Conservation (phyloP, 177 flowering plant species). For the Vitis hybrid region DNA sequence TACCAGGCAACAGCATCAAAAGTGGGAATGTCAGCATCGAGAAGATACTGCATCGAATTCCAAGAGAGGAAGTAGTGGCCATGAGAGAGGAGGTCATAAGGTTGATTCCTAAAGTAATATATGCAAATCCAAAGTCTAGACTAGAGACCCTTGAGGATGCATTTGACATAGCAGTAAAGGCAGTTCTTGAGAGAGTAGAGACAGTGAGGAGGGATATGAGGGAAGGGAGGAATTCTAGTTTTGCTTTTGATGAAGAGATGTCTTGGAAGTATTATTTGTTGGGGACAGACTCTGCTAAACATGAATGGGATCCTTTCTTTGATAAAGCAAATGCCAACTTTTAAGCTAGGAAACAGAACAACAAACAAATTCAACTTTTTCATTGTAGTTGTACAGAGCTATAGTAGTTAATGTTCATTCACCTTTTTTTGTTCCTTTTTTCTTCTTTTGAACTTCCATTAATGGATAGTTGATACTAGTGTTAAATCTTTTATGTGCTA, state of each 20-base stretch:
- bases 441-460: no score
- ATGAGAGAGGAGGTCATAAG: slow-evolving; percentile 67
- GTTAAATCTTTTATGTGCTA: no score
- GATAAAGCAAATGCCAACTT: background rate
- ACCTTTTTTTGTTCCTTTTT: no score
- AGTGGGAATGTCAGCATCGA: slow-evolving; percentile 42
- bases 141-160: slow-evolving; percentile 62
- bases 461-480: no score
- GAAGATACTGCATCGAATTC: slow-evolving; percentile 30
- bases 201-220: slow-evolving; percentile 32
- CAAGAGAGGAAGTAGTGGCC: slow-evolving; percentile 26
- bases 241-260: slow-evolving; percentile 21
- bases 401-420: no score
- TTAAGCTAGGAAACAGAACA: background rate
- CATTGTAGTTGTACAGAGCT: no score
- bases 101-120: slow-evolving; percentile 58
- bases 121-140: slow-evolving; percentile 56
- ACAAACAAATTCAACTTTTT: no score
- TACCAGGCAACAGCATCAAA: slow-evolving; percentile 38
- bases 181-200: slow-evolving; percentile 50
- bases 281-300: slow-evolving; percentile 31
- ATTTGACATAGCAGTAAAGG: slow-evolving; percentile 61
- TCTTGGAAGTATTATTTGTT: slow-evolving; percentile 51
- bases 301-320: slow-evolving; percentile 68
- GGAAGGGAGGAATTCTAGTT: slow-evolving; percentile 21